Evolutionary conservation across 305 asterid genomes (phyloP).

Genomic region (Euphrasia arctica): DNA sequence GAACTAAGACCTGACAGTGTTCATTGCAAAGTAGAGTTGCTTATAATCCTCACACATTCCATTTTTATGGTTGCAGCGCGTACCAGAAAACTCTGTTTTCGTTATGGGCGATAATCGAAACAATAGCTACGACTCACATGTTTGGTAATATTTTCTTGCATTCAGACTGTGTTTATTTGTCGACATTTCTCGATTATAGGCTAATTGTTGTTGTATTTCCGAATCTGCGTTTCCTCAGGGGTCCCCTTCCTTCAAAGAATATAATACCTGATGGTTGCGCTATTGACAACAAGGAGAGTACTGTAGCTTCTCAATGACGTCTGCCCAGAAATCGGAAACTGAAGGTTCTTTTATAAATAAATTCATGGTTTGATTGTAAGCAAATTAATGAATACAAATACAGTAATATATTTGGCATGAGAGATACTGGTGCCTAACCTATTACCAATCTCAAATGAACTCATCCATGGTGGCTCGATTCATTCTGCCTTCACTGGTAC

Average conservation of each 20-base stretch:
- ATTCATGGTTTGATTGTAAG: not conserved
- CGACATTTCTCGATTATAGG: constrained; percentile 5
- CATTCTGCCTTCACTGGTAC: too few species aligned
- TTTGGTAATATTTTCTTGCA: constrained; percentile 61
- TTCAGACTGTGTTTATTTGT: constrained; percentile 9
- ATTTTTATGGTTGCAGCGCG: constrained; percentile 53
- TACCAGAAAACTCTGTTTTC: constrained; percentile 75
- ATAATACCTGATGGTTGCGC: constrained; percentile 68
- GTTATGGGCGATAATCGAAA: constrained; percentile 99
- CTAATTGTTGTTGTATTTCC: constrained; percentile 6
- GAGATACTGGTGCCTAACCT: too few species aligned
- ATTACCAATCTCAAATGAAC: too few species aligned
- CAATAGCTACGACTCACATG: constrained; percentile 95
- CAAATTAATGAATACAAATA: not conserved
- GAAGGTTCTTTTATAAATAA: constrained; percentile 23
- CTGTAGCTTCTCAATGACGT: constrained; percentile 33
- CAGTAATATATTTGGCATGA: too few species aligned
- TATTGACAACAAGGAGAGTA: constrained; percentile 43
- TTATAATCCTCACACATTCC: constrained; percentile 12
- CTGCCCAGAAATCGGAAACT: constrained; percentile 15
- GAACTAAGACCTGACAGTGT: not conserved
- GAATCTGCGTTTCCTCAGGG: constrained; percentile 43
- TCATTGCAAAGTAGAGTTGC: constrained; percentile 9
- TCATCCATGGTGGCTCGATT: too few species aligned
- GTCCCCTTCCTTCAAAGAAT: constrained; percentile 87